These are phyloP conservation scores for Trichoderma atrobrunneum DNA, from an alignment of 2,329 filamentous ascomycete genomes.

Conservation along the genomic window DNA sequence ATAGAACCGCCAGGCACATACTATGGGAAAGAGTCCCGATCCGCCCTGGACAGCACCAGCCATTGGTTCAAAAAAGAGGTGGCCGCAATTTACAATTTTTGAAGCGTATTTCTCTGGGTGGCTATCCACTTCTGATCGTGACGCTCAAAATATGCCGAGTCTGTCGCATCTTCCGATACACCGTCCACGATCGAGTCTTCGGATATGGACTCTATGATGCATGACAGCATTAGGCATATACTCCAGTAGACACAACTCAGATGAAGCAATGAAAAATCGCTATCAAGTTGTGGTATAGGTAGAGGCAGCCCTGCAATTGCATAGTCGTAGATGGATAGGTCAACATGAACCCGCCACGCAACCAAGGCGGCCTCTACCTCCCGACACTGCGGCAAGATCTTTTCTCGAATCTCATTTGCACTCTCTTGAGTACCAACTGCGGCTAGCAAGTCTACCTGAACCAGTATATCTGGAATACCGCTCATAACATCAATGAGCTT, in stretches of 20 bases:
- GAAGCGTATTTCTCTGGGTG: not conserved
- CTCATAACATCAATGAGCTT: conserved; percentile 1
- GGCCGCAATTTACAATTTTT: not conserved
- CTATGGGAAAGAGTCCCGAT: not conserved
- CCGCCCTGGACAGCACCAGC: not conserved
- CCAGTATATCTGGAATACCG: not conserved
- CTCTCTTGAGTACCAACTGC: not conserved
- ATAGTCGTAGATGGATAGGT: not conserved
- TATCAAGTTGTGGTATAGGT: not conserved
- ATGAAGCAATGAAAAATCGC: conserved; percentile 13
- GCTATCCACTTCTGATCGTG: not conserved
- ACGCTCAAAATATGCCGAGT: not conserved
- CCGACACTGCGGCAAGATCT: not conserved
- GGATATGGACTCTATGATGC: not conserved
- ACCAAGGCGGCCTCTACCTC: not conserved
- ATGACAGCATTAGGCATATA: not conserved
- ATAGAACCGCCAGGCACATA: not conserved
- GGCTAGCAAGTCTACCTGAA: not conserved
- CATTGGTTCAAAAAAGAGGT: conserved; percentile 11
- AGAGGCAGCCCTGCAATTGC: not conserved
- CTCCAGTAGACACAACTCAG: conserved; percentile 6
- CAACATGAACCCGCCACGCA: not conserved
- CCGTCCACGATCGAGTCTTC: not conserved
- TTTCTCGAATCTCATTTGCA: not conserved
- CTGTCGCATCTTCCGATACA: not conserved